Conservation (phyloP, 805 yeast genomes). For the Isabelozyma gotoi region DNA sequence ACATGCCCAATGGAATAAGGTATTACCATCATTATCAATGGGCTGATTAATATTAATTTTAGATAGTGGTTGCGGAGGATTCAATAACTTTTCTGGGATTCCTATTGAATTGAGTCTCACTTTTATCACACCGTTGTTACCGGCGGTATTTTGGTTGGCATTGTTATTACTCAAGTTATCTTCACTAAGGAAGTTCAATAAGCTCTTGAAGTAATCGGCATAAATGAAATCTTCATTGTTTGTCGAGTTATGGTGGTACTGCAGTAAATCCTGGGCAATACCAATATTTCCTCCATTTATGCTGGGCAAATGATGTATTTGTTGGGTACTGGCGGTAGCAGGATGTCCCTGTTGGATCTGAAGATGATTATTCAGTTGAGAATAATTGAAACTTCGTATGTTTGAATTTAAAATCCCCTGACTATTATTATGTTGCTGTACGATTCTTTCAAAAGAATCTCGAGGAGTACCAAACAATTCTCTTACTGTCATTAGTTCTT, state of each 20-base stretch:
- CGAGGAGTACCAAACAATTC: slow-evolving; percentile 44
- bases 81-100: slow-evolving; percentile 40
- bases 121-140: slow-evolving; percentile 9
- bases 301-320: slow-evolving; percentile 19
- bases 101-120: slow-evolving; percentile 4
- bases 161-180: slow-evolving; percentile 27
- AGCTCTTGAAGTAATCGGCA: slow-evolving; percentile 40
- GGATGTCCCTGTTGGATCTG: slow-evolving; percentile 3
- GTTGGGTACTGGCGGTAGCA: not conserved
- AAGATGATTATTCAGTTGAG: slow-evolving; percentile 14
- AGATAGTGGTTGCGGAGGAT: slow-evolving; percentile 54
- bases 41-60: slow-evolving; percentile 77
- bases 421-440: slow-evolving; percentile 16
- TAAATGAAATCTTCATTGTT: slow-evolving; percentile 22
- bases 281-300: slow-evolving; percentile 19
- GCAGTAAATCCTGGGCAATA: slow-evolving; percentile 30
- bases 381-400: slow-evolving; percentile 7
- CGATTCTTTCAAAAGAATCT: slow-evolving; percentile 34
- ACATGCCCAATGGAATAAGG: slow-evolving; percentile 95
- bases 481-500: slow-evolving; percentile 36
- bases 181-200: slow-evolving; percentile 54
- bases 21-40: slow-evolving; percentile 90
- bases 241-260: slow-evolving; percentile 33
- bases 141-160: slow-evolving; percentile 20
- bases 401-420: slow-evolving; percentile 13